Base-by-base conservation (phyloP, 306 rosid species). In the Quercus wislizeni region DNA sequence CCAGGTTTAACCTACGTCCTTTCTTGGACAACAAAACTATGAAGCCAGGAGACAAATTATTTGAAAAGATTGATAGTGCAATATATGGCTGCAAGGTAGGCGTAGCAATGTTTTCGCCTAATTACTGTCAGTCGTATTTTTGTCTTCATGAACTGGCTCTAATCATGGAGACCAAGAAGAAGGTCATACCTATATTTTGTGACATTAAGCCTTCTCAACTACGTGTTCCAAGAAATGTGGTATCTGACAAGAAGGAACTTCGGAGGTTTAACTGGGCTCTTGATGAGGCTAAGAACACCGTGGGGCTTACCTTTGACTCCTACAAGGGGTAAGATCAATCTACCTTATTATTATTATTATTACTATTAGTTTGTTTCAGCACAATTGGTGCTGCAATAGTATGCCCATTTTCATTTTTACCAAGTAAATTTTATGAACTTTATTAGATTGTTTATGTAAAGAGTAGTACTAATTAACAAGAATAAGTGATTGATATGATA, bases 31-130 rank as follows among this genome's bases (percentile, higher is more conserved):
- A 86, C 87, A 95, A 82, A 75, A 91, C 81, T 54, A 88, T 95
- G 99, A 92, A 84, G 76, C 98, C 99, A 0, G 98, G 99, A 10
- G 99, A 95, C 75, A 95, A 90, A 46, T 80, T 95, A 63, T 95
- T 92, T 5, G 97, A 91, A 1, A 88, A 95, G 69, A 91, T 95
- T 6, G 90, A 95, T 5, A 31, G 87, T 0, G 99, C 92, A 0
- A 88, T 95, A 0, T 2, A 71, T 41, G 86, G 85, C 0, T 90
- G 97, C 43, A 88, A 93, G 87, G 72, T 95, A 0, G 99, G 96
- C 0, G 89, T 93, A 0, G 93, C 96, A 1, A 81, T 95, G 35
- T 89, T 95, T 63, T 95, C 99, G 0, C 99, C 99, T 0, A 74
- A 85, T 1, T 95, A 95, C 63, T 89, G 96, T 6, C 90, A 91